Conservation (phyloP, 2,329 filamentous ascomycete genomes). For the Hypoxylon sp. region DNA sequence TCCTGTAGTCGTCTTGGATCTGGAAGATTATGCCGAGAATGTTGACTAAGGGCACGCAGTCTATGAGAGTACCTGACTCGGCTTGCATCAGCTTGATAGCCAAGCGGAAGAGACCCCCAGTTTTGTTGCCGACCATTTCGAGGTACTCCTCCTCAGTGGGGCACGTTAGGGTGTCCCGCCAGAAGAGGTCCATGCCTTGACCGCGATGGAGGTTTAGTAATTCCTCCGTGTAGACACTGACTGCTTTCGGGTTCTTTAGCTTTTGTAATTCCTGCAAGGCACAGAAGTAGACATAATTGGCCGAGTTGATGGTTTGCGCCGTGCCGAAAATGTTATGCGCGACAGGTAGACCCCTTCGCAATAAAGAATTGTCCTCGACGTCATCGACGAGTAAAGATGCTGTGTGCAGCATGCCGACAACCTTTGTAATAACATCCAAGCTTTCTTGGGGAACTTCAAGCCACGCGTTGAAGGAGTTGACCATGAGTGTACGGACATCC, state of each 20-base stretch:
- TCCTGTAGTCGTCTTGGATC: slow-evolving; percentile 94
- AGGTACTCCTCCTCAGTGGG: slow-evolving; percentile 90
- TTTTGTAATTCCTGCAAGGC: slow-evolving; percentile 81
- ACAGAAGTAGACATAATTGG: slow-evolving; percentile 90
- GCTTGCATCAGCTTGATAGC: slow-evolving; percentile 92
- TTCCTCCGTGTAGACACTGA: slow-evolving; percentile 84
- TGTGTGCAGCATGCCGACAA: slow-evolving; percentile 89
- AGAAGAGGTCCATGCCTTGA: slow-evolving; percentile 93
- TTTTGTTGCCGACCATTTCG: slow-evolving; percentile 96
- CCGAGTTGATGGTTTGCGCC: slow-evolving; percentile 90
- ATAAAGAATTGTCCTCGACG: slow-evolving; percentile 83
- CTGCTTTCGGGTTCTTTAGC: slow-evolving; percentile 76
- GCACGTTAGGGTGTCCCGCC: slow-evolving; percentile 87
- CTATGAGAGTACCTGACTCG: slow-evolving; percentile 69
- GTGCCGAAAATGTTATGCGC: slow-evolving; percentile 88
- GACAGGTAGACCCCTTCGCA: slow-evolving; percentile 84
- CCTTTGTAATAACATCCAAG: slow-evolving; percentile 81
- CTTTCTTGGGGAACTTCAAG: slow-evolving; percentile 79
- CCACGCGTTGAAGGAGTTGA: slow-evolving; percentile 86
- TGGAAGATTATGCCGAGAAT: slow-evolving; percentile 89
- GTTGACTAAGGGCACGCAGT: slow-evolving; percentile 88
- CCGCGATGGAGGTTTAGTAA: slow-evolving; percentile 87
- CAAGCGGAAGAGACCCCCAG: slow-evolving; percentile 86
- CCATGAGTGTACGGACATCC: slow-evolving; percentile 85
- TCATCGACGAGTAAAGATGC: slow-evolving; percentile 88